Base-by-base conservation (phyloP, 148 eudicot genomes). In the Persicaria maculosa region DNA sequence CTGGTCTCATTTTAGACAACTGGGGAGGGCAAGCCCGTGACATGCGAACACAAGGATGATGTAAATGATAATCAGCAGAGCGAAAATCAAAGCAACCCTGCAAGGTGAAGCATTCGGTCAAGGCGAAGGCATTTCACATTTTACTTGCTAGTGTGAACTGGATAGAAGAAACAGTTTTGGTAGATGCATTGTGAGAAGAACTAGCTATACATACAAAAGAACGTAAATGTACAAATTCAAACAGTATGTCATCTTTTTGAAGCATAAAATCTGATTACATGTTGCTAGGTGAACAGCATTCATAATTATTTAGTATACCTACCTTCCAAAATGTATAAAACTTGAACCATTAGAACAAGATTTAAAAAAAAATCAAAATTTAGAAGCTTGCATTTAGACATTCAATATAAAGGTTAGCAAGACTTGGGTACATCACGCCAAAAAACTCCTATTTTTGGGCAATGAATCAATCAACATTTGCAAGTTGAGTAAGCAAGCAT, bases 11-110 rank as follows among this genome's bases (percentile, higher is more conserved):
- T 65, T 89, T 55, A 67, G 91, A 91, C 75, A 94, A 79, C 70
- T 81, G 17, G 17, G 84, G 89, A 67, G 70, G 9, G 46, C 70
- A 65, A 65, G 17, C 70, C 98, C 98, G 17, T 88, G 88, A 83
- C 98, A 94, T 74, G 86, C 93, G 62, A 87, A 94, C 58, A 97
- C 97, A 74, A 88, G 72, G 22, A 94, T 88, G 22, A 91, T 77
- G 75, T 94, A 94, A 65, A 82, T 74, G 81, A 94, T 82, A 84
- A 89, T 82, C 84, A 94, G 78, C 59, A 94, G 91, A 53, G 87
- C 90, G 58, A 90, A 20, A 53, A 91, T 82, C 81, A 91, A 76
- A 5, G 89, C 86, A 43, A 91, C 70, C 84, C 98, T 93, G 95
- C 87, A 85, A 53, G 64, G 5, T 17, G 43, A 65, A 62, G 68